Evolutionary conservation across 2,329 filamentous ascomycete genomes (phyloP).

Genomic region (Pseudogymnoascus sp.): DNA sequence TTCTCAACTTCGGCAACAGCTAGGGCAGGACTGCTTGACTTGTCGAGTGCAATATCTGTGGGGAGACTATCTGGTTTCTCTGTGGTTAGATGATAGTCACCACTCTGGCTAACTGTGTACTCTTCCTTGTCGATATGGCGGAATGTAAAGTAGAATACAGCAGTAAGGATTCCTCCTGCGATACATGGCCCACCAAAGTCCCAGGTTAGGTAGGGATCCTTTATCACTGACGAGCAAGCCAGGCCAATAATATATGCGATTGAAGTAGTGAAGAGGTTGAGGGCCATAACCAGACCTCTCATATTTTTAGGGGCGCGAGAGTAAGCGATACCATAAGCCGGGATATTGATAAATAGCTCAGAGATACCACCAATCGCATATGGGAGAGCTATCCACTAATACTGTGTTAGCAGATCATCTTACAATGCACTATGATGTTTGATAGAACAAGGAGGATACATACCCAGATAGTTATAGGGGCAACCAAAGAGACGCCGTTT

Average conservation of each 20-base stretch:
- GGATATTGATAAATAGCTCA: conserved; percentile 50
- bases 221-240: conserved; percentile 52
- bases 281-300: conserved; percentile 62
- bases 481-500: conserved; percentile 33
- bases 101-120: conserved; percentile 36
- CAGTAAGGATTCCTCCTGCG: conserved; percentile 51
- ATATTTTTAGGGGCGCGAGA: conserved; percentile 72
- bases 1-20: conserved; percentile 11
- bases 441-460: conserved; percentile 24
- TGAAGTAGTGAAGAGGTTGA: conserved; percentile 64
- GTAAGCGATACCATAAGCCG: conserved; percentile 67
- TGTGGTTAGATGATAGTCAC: conserved; percentile 10
- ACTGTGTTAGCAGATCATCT: not conserved
- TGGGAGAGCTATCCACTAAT: conserved; percentile 28
- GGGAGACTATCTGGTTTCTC: conserved; percentile 7
- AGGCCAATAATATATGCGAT: conserved; percentile 60
- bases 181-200: conserved; percentile 60
- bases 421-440: not conserved
- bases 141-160: conserved; percentile 62
- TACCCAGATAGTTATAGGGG: conserved; percentile 53
- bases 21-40: conserved; percentile 6
- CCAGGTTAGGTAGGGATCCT: conserved; percentile 60
- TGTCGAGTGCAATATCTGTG: conserved; percentile 10
- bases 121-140: conserved; percentile 55
- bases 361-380: conserved; percentile 44